Evolutionary conservation across 2,329 filamentous ascomycete species (phyloP), one percentile per base, ranked within the genome.

Genomic region (Phoma sp.): DNA sequence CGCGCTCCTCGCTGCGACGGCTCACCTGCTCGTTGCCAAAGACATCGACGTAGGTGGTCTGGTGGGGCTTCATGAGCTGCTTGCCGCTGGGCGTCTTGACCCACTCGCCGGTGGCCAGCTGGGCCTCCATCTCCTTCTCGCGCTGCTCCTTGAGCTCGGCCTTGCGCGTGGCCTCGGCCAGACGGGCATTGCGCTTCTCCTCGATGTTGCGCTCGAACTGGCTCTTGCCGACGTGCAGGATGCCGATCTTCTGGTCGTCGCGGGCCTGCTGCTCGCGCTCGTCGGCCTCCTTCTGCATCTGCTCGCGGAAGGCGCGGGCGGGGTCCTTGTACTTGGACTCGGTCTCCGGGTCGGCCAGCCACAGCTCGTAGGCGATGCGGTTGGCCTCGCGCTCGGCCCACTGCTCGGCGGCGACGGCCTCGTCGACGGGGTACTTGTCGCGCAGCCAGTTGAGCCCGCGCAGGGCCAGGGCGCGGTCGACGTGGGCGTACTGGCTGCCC

Each of bases 361-460:
- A 72, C 4, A 76, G 58, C 57, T 76, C 72, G 37, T 72, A 71
- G 22, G 74, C 63, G n/a, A 77, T 72, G 39, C 71, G 66, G 52
- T 75, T 73, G 2, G 73, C 74, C 51, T 77, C 74, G 37, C 62
- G 68, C 59, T 75, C 71, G 6, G 74, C 73, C 73, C 74, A 77
- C 49, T 72, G 70, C 44, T 74, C 69, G 9, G 76, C 76, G 13
- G 74, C 74, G 1, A 69, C 67, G 43, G 75, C 74, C 47, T 77
- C 76, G 57, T 77, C 75, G 27, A 77, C 64, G n/a, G 76, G 76
- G 45, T 68, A 73, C 12, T 54, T 51, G 6, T 72, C 58, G 13
- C 76, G 71, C 41, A 77, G 61, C 68, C 72, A 77, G 24, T 69
- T 63, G 22, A 77, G 55, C 5, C 65, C 76, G 27, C 70, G 71